phyloP scores from a whole-genome alignment of 164 flowering plant species.

The Stephania japonica region DNA sequence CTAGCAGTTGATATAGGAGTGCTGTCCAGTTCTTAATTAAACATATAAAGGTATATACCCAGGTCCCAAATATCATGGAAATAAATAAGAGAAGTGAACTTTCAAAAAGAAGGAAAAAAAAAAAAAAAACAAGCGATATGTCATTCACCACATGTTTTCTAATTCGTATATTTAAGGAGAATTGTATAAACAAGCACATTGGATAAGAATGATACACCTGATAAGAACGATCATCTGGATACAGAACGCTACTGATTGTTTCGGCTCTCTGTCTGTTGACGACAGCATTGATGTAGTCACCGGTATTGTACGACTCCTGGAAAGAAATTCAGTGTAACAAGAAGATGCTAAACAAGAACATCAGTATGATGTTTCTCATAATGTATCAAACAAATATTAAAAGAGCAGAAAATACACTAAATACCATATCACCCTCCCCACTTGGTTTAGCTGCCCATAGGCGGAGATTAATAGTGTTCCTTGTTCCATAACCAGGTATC shows the following conservation, averaged over 20 bases:
- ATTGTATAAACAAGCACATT: no score
- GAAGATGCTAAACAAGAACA: neutral
- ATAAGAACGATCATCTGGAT: constrained; percentile 61
- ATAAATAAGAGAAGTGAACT: no score
- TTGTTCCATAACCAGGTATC: constrained; percentile 60
- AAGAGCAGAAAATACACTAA: neutral
- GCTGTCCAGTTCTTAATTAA: no score
- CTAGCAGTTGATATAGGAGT: no score
- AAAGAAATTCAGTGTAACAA: neutral
- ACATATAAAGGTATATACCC: no score
- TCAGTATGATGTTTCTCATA: neutral
- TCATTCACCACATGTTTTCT: no score
- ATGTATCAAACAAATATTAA: neutral
- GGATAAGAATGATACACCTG: constrained; percentile 27
- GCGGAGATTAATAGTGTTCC: constrained; percentile 50
- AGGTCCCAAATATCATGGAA: no score
- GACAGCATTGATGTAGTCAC: constrained; percentile 52
- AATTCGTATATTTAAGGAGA: no score
- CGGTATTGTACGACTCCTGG: constrained; percentile 57
- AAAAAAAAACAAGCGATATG: no score
- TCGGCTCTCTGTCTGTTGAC: constrained; percentile 52
- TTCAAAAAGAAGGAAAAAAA: no score
- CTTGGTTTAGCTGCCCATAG: constrained; percentile 64
- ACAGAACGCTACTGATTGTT: constrained; percentile 47
- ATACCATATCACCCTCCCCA: constrained; percentile 48